Conservation (phyloP, 2,329 filamentous ascomycete species). For the Cordyceps pruinosa region DNA sequence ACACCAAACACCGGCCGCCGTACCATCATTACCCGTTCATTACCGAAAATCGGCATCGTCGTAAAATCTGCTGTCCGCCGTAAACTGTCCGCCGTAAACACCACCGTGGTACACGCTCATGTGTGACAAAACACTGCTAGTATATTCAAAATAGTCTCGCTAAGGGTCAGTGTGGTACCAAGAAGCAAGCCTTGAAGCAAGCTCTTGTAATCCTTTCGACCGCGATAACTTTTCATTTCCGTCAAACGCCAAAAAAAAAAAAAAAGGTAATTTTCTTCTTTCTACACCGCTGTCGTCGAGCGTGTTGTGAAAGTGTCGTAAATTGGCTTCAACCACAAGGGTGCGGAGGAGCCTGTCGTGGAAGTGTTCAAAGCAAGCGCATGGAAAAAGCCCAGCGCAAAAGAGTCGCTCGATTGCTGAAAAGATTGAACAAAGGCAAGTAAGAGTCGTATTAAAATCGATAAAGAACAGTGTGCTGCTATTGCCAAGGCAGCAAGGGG, state of each 20-base stretch:
- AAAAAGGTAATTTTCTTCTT: not conserved
- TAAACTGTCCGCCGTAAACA: slow-evolving; percentile 12
- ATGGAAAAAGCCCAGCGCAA: not conserved
- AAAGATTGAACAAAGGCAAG: not conserved
- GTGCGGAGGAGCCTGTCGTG: not conserved
- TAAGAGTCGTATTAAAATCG: slow-evolving; percentile 3
- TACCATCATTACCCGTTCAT: not conserved
- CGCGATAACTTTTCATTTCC: slow-evolving; percentile 12
- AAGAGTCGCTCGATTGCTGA: slow-evolving; percentile 1
- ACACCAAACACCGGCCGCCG: not conserved
- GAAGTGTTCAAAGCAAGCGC: not conserved
- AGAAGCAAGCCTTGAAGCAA: slow-evolving; percentile 3
- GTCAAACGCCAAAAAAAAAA: slow-evolving; percentile 10
- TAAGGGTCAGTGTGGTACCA: slow-evolving; percentile 13
- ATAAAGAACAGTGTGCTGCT: not conserved
- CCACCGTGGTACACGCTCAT: slow-evolving; percentile 13
- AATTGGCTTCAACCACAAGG: not conserved
- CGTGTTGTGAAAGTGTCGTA: not conserved
- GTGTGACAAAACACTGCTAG: slow-evolving; percentile 15
- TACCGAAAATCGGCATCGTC: not conserved
- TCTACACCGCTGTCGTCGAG: slow-evolving; percentile 5
- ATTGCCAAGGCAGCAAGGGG: not conserved
- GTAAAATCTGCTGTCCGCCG: slow-evolving; percentile 5
- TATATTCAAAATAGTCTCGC: slow-evolving; percentile 16
- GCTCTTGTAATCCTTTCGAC: slow-evolving; percentile 8